Percentiles rank a stretch among this genome's conserved stretches.
These are phyloP conservation scores for Vicia faba DNA, from an alignment of 306 rosid genomes.

Conservation along the genomic window DNA sequence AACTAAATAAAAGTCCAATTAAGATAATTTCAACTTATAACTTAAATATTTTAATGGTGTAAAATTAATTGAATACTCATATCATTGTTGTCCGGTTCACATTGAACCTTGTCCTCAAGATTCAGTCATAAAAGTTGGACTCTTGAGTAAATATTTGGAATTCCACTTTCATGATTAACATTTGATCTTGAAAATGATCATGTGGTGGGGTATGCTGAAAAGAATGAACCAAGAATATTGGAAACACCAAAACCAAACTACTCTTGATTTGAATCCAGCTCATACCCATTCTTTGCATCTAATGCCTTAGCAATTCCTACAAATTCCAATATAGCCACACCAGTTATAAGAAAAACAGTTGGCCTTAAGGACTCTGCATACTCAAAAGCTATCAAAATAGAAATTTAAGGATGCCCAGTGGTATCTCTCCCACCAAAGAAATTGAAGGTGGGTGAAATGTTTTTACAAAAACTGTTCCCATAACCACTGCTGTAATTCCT, in stretches of 20 bases:
- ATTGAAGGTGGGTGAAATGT: slow-evolving; percentile 73
- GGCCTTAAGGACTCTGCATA: slow-evolving; percentile 77
- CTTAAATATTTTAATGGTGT: too few relatives aligned
- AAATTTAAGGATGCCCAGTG: slow-evolving; percentile 87
- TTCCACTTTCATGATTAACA: slow-evolving; percentile 93
- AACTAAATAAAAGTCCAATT: too few relatives aligned
- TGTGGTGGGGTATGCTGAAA: slow-evolving; percentile 90
- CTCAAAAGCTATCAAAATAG: slow-evolving; percentile 76
- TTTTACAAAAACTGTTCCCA: slow-evolving; percentile 69
- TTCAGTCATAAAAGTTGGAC: too few relatives aligned
- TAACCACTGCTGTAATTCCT: slow-evolving; percentile 88
- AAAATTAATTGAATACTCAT: too few relatives aligned
- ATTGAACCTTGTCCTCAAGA: too few relatives aligned
- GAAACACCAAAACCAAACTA: slow-evolving; percentile 89
- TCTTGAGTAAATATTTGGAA: too few relatives aligned
- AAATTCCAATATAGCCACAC: slow-evolving; percentile 97
- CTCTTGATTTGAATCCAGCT: slow-evolving; percentile 98
- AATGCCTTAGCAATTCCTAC: slow-evolving; percentile 99
- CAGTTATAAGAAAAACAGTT: slow-evolving; percentile 88
- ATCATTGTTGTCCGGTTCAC: too few relatives aligned
- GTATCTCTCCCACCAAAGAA: slow-evolving; percentile 80
- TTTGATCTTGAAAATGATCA: slow-evolving; percentile 99
- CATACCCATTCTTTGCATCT: slow-evolving; percentile 96
- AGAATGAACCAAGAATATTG: slow-evolving; percentile 87
- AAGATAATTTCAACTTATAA: too few relatives aligned